Percentiles rank a stretch among this genome's conserved stretches.
These are phyloP conservation scores for Fomitopsis serialis DNA, from an alignment of 768 basidiomycete species.

Conservation along the genomic window DNA sequence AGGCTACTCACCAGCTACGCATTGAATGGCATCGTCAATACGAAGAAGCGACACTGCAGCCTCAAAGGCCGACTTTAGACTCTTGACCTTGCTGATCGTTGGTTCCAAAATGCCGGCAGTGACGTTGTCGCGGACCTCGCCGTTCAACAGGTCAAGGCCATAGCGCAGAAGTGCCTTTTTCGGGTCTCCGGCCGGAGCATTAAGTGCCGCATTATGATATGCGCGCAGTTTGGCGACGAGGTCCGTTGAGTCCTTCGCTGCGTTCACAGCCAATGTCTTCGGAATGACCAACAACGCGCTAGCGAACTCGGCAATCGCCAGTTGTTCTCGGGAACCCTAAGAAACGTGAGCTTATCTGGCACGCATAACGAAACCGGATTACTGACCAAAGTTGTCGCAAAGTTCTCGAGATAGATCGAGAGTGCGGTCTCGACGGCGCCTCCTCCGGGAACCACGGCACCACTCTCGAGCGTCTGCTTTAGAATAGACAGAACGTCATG, in stretches of 20 bases:
- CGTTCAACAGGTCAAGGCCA: constrained; percentile 91
- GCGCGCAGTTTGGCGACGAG: constrained; percentile 95
- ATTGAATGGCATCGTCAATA: constrained; percentile 95
- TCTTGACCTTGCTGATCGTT: constrained; percentile 95
- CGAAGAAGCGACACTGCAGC: constrained; percentile 91
- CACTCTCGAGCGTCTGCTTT: constrained; percentile 96
- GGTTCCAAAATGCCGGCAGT: constrained; percentile 92
- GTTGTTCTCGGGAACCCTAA: constrained; percentile 95
- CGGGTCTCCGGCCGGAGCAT: constrained; percentile 83
- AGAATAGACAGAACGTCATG: constrained; percentile 94
- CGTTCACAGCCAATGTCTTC: constrained; percentile 95
- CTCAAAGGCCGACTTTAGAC: constrained; percentile 94
- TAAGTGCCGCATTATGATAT: constrained; percentile 96
- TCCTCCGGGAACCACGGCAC: constrained; percentile 92
- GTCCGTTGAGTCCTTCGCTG: constrained; percentile 97
- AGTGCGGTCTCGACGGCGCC: constrained; percentile 96
- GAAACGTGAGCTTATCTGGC: not conserved
- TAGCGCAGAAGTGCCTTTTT: constrained; percentile 89
- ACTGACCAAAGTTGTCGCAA: constrained; percentile 92
- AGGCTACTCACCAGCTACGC: constrained; percentile 64
- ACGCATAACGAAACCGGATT: not conserved
- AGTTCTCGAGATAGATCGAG: constrained; percentile 97
- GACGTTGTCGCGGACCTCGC: constrained; percentile 93
- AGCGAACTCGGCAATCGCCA: constrained; percentile 99
- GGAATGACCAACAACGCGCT: constrained; percentile 89